A percentile compares a stretch with the other conserved stretches of the same genome.
phyloP scores from a whole-genome alignment of 2,329 filamentous ascomycete genomes.

The Colletotrichum eremochloae region DNA sequence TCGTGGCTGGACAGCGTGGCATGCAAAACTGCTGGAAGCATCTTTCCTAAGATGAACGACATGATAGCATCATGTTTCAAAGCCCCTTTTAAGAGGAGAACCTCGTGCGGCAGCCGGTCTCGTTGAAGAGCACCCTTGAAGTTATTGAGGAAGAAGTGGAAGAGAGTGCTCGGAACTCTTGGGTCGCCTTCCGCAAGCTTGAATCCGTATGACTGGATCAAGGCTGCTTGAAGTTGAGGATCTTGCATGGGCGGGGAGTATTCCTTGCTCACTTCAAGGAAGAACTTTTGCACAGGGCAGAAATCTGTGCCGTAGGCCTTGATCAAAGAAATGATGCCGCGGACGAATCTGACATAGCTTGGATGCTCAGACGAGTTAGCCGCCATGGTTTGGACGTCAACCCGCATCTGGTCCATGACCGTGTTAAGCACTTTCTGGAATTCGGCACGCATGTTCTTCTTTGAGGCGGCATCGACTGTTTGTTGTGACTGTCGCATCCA shows the following conservation, averaged over 20 bases:
- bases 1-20: slow-evolving; percentile 52
- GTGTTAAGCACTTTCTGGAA: slow-evolving; percentile 59
- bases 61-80: slow-evolving; percentile 61
- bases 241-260: slow-evolving; percentile 69
- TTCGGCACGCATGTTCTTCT: slow-evolving; percentile 55
- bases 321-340: slow-evolving; percentile 65
- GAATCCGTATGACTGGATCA: slow-evolving; percentile 68
- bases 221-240: slow-evolving; percentile 68
- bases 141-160: slow-evolving; percentile 69
- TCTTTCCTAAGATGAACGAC: slow-evolving; percentile 63
- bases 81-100: slow-evolving; percentile 60
- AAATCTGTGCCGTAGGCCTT: slow-evolving; percentile 67
- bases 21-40: slow-evolving; percentile 67
- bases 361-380: slow-evolving; percentile 56
- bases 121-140: slow-evolving; percentile 68
- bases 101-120: slow-evolving; percentile 61
- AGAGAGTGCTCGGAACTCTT: slow-evolving; percentile 62
- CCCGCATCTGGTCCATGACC: slow-evolving; percentile 68
- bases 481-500: slow-evolving; percentile 65
- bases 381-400: slow-evolving; percentile 59
- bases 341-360: slow-evolving; percentile 65
- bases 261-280: slow-evolving; percentile 67
- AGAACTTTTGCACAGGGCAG: slow-evolving; percentile 67
- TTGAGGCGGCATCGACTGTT: slow-evolving; percentile 52
- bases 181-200: slow-evolving; percentile 66